phyloP scores from a whole-genome alignment of 169 alveolate genomes.

The Eimeria maxima region DNA sequence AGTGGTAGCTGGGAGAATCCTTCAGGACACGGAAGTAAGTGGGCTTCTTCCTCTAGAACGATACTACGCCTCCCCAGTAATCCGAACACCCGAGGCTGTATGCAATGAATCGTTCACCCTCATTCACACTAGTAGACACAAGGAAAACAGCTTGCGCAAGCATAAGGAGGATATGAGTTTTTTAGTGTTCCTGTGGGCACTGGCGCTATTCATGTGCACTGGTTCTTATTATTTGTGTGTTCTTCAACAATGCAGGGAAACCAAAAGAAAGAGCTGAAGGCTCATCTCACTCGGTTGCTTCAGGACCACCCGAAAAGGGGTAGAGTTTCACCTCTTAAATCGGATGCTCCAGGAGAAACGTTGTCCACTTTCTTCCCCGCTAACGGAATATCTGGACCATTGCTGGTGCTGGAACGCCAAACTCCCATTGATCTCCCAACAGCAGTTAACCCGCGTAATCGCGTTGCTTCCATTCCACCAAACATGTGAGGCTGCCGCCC shows the following conservation, averaged over 20 bases:
- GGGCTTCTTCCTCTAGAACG: not conserved
- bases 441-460: not conserved
- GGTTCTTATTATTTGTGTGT: not conserved
- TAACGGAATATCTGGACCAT: not conserved
- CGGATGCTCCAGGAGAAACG: not conserved
- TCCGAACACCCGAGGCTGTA: not conserved
- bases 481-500: not conserved
- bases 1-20: not conserved
- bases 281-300: not conserved
- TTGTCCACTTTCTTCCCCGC: not conserved
- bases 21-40: constrained; percentile 22
- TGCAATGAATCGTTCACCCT: too few relatives aligned
- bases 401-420: constrained; percentile 29
- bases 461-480: not conserved
- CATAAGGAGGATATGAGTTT: not conserved
- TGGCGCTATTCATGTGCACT: too few relatives aligned
- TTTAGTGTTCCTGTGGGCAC: not conserved
- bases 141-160: not conserved
- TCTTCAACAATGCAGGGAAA: constrained; percentile 4
- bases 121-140: not conserved
- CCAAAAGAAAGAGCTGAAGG: not conserved
- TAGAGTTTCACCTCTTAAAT: not conserved
- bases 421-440: constrained; percentile 19
- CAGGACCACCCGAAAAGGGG: not conserved
- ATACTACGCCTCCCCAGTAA: not conserved